Base-by-base conservation (phyloP, 345 rosid species). In the Eucalyptus sp. region DNA sequence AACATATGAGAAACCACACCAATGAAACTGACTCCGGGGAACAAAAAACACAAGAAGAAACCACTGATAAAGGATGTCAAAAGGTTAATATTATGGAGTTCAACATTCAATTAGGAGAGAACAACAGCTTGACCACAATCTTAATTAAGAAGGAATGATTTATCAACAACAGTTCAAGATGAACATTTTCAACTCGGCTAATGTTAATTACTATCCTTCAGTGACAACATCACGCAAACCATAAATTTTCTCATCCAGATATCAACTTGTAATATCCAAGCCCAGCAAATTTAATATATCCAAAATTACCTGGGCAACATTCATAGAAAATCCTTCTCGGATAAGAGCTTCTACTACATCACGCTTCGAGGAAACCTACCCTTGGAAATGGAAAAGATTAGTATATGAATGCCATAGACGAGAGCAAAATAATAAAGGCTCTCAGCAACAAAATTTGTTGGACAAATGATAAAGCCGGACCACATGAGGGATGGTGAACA, bases 231-330 rank as follows among this genome's bases (percentile, higher is more conserved):
- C 83, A 71, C 4, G 2, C 46, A 71, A 71, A 71, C 12, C 48
- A 76, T 76, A 37, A 18, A 76, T 76, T 76, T 71, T 76, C 27
- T 6, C 83, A 2, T 76, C 56, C 37, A 86, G 50, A 41, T 66
- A 66, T 37, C 58, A 86, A 88, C 37, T 13, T 37, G 25, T 16
- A 16, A 18, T 24, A 64, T 37, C 81, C 64, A 52, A 18, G 33
- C n/a, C n/a, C 48, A 54, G 41, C 27, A 37, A 79, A 83, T 58
- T 41, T 51, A 49, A 6, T 66, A 52, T 62, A 89, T 37, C 58
- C 27, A 85, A 62, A 60, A 60, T 87, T 93, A 95, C 97, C 97
- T 94, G 94, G 24, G 97, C 96, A 52, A 95, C 95, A 89, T 94
- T 95, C 86, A 89, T 91, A 62, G 95, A 95, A 90, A 95, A 95